Percentiles rank a stretch among this genome's conserved stretches.
Evolutionary conservation across 2,329 filamentous ascomycete genomes (phyloP).

Genomic region (Fusarium piperis): DNA sequence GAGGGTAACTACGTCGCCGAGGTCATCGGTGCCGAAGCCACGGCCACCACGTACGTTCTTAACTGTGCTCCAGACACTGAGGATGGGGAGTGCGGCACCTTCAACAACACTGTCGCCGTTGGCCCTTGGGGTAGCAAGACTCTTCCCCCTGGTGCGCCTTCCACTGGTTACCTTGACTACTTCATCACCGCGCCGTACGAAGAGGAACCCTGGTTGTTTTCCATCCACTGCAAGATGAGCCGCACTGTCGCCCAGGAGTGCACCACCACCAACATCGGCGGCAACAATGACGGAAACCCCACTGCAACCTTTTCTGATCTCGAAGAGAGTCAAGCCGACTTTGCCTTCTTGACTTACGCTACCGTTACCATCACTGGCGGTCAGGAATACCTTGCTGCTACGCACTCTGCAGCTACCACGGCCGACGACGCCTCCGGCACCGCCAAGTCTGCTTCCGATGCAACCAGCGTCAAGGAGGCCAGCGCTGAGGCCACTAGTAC

Average conservation of each 20-base stretch:
- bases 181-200: background rate
- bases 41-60: background rate
- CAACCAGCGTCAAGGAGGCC: background rate
- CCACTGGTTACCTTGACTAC: constrained; percentile 9
- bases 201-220: background rate
- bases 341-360: background rate
- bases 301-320: background rate
- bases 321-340: background rate
- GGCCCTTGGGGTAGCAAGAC: constrained; percentile 26
- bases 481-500: background rate
- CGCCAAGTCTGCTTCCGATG: background rate
- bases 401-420: background rate
- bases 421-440: background rate
- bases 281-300: constrained; percentile 1
- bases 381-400: constrained; percentile 7
- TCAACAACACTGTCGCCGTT: constrained; percentile 8
- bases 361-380: constrained; percentile 14
- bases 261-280: background rate
- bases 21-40: constrained; percentile 1
- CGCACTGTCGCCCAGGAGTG: background rate
- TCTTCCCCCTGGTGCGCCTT: constrained; percentile 4
- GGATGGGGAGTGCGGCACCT: constrained; percentile 10
- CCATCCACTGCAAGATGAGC: constrained; percentile 8
- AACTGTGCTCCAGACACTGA: background rate
- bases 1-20: background rate